phyloP scores from a whole-genome alignment of 306 rosid genomes.

The Cajanus cajan region DNA sequence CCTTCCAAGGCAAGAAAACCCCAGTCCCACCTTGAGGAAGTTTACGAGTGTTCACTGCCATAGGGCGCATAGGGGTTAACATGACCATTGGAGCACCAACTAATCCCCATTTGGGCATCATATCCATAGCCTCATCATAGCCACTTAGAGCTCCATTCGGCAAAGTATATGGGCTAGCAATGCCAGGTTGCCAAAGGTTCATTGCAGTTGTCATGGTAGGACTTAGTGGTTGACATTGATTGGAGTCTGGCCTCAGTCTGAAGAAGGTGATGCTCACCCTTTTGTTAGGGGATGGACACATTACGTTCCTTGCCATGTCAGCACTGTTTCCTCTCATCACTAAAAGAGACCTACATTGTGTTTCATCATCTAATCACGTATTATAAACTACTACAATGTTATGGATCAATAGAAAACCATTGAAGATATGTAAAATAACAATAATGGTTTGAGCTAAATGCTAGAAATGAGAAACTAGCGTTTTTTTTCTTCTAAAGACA shows the following conservation, averaged over 20 bases:
- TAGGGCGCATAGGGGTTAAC: conserved; percentile 67
- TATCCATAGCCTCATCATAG: conserved; percentile 59
- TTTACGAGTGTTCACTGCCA: conserved; percentile 48
- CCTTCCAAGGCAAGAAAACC: conserved; percentile 90
- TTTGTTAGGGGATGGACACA: conserved; percentile 65
- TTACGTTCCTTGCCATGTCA: conserved; percentile 79
- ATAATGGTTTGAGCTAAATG: background rate
- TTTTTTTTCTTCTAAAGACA: background rate
- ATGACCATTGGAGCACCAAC: conserved; percentile 66
- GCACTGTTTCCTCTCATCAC: conserved; percentile 91
- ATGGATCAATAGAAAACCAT: background rate
- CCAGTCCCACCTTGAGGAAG: conserved; percentile 77
- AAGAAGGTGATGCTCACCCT: conserved; percentile 76
- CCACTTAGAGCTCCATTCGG: conserved; percentile 54
- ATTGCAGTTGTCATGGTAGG: conserved; percentile 45
- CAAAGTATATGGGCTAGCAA: conserved; percentile 39
- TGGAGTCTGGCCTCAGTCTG: conserved; percentile 50
- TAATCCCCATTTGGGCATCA: conserved; percentile 70
- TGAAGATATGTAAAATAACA: background rate
- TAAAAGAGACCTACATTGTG: conserved; percentile 65
- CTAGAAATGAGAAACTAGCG: conserved; percentile 4
- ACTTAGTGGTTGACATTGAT: conserved; percentile 57
- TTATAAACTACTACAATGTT: background rate
- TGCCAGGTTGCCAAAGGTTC: conserved; percentile 66
- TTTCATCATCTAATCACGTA: conserved; percentile 14